These are phyloP conservation scores for Colletotrichum paranaense DNA, from an alignment of 2,329 filamentous ascomycete genomes.

Conservation along the genomic window DNA sequence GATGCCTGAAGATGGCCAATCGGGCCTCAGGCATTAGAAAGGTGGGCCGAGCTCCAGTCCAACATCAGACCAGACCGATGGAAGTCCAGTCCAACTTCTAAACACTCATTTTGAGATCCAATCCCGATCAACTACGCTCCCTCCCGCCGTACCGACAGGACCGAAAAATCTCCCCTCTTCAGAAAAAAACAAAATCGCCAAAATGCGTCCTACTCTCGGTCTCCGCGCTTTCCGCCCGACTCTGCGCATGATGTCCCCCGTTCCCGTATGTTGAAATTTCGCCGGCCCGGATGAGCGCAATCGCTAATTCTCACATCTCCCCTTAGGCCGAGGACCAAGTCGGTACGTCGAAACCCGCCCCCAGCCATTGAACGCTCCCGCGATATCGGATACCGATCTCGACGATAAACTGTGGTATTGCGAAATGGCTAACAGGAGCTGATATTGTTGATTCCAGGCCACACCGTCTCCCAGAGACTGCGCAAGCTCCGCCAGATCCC, in stretches of 20 bases:
- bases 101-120: conserved; percentile 38
- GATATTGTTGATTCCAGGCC: conserved; percentile 68
- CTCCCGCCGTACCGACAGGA: conserved; percentile 24
- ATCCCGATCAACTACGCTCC: conserved; percentile 43
- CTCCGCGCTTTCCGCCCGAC: conserved; percentile 76
- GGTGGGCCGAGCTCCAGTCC: conserved; percentile 29
- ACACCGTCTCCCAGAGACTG: conserved; percentile 96
- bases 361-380: conserved; percentile 30
- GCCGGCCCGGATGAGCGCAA: conserved; percentile 26
- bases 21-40: conserved; percentile 47
- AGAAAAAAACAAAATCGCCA: conserved; percentile 43
- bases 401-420: conserved; percentile 11
- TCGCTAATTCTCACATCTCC: conserved; percentile 46
- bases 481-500: conserved; percentile 91
- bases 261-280: conserved; percentile 72
- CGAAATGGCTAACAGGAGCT: conserved; percentile 21
- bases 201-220: conserved; percentile 74
- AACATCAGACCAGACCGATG: conserved; percentile 36
- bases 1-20: conserved; percentile 33
- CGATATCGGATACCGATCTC: conserved; percentile 15
- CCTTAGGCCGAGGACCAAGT: conserved; percentile 74
- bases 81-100: conserved; percentile 28
- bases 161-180: conserved; percentile 29
- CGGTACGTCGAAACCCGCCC: conserved; percentile 62
- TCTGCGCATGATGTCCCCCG: conserved; percentile 73